Base-by-base conservation (phyloP, 169 alveolate genomes). In the Eimeria acervulina region DNA sequence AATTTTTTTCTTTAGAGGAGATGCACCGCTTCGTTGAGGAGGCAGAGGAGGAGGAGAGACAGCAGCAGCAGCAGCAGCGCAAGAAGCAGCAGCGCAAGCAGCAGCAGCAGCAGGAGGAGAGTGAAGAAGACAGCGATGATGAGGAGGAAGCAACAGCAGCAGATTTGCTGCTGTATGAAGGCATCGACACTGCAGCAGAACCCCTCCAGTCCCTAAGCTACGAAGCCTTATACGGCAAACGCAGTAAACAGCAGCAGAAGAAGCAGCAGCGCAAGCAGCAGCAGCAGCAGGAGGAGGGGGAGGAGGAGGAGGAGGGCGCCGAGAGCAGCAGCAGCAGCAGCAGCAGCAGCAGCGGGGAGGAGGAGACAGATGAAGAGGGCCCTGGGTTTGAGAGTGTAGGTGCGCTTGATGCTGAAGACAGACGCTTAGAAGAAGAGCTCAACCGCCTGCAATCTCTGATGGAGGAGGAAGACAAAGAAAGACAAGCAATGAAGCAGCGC, bases 121-220 rank as follows among this genome's bases (percentile, higher is more conserved):
- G 74, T 51, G 95, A 90, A 2, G 95, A 90, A 44, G 94, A 88
- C 44, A 47, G 76, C 36, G 36, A 59, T 5, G 85, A 90, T n/a
- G 89, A 90, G 1, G 87, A 47, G 33, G 88, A 90, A 13, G 95
- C 63, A 28, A 61, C 88, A 40, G 85, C 70, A 28, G 95, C 81
- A 36, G 95, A 76, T 44, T 44, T 80, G 90, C 90, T 80, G 90
- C 90, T 80, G 59, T 44, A 40, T 31, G 90, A 80, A n/a, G 90
- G 59, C 59, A 38, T 83, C 15, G 68, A 44, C 66, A 36, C 83
- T 13, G 78, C 90, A 55, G 68, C 66, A 15, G 31, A 8, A 42
- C 28, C 26, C 21, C 38, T 21, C 1, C 19, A 17, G 8, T 40
- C 80, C 19, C 23, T 84, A 6, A 6, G 59, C 28, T 51, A 55